A percentile compares a stretch with the other conserved stretches of the same genome.
These are phyloP conservation scores for Plasmodium knowlesi DNA, from an alignment of 169 alveolate species.

Conservation along the genomic window DNA sequence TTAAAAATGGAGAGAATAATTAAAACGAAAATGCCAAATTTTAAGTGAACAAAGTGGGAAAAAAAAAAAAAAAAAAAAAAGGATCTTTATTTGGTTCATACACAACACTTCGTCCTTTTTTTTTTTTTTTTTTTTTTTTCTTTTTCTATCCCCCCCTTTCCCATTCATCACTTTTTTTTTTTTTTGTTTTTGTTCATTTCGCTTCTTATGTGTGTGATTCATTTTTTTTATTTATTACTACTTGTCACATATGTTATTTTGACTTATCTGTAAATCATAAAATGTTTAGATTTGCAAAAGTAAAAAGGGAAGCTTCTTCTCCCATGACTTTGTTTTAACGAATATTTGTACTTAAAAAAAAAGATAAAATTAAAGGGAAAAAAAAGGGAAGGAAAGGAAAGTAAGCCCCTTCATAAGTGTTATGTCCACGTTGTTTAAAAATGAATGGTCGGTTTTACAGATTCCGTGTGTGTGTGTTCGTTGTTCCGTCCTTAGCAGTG, in stretches of 20 bases:
- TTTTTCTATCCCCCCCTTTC: neutral
- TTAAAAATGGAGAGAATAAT: slow-evolving; percentile 11
- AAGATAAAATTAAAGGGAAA: neutral
- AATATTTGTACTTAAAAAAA: neutral
- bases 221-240: neutral
- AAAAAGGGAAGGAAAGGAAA: neutral
- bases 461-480: neutral
- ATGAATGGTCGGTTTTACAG: neutral
- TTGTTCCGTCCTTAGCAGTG: neutral
- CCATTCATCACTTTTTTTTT: neutral
- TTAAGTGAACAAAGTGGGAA: neutral
- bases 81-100: neutral
- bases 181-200: slow-evolving; percentile 5
- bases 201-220: neutral
- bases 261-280: neutral
- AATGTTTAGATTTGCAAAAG: neutral
- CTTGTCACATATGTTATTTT: neutral
- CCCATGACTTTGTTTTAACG: neutral
- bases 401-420: neutral
- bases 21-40: neutral
- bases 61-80: neutral
- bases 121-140: too few species aligned
- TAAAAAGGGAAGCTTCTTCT: neutral
- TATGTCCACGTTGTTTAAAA: neutral
- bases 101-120: neutral